A percentile compares a stretch with the other conserved stretches of the same genome.
phyloP scores from a whole-genome alignment of 2,329 filamentous ascomycete genomes.

The Fusarium protoensiforme region DNA sequence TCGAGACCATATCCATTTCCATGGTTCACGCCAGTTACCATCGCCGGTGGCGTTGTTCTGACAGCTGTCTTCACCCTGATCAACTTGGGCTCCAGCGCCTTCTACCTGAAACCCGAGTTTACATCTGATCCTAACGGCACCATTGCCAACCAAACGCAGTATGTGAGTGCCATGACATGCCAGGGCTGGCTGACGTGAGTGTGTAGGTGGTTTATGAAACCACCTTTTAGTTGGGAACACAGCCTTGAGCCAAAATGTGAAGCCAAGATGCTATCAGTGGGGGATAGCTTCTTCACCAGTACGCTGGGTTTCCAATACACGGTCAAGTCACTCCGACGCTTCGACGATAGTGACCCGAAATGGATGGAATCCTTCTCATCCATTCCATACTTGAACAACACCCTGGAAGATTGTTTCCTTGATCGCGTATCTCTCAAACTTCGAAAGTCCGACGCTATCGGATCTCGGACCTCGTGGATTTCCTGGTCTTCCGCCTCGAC shows the following conservation, averaged over 20 bases:
- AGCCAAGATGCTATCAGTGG: slow-evolving; percentile 17
- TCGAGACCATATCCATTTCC: slow-evolving; percentile 21
- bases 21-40: slow-evolving; percentile 20
- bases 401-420: slow-evolving; percentile 10
- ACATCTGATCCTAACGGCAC: slow-evolving; percentile 21
- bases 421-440: background rate
- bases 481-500: slow-evolving; percentile 7
- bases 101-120: slow-evolving; percentile 13
- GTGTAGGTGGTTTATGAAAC: slow-evolving; percentile 26
- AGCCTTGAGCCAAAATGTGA: slow-evolving; percentile 14
- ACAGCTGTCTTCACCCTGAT: slow-evolving; percentile 9
- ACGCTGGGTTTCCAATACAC: slow-evolving; percentile 11
- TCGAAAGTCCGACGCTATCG: background rate
- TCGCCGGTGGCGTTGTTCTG: background rate
- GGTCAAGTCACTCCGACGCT: slow-evolving; percentile 4
- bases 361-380: background rate
- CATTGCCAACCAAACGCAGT: background rate
- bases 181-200: background rate
- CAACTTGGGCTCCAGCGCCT: slow-evolving; percentile 26
- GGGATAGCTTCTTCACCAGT: slow-evolving; percentile 21
- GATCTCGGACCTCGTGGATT: slow-evolving; percentile 6
- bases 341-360: background rate
- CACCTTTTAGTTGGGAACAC: slow-evolving; percentile 16
- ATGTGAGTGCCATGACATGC: background rate
- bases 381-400: slow-evolving; percentile 15